Evolutionary conservation across 257 asterid genomes (phyloP).

Genomic region (Apocynum venetum): DNA sequence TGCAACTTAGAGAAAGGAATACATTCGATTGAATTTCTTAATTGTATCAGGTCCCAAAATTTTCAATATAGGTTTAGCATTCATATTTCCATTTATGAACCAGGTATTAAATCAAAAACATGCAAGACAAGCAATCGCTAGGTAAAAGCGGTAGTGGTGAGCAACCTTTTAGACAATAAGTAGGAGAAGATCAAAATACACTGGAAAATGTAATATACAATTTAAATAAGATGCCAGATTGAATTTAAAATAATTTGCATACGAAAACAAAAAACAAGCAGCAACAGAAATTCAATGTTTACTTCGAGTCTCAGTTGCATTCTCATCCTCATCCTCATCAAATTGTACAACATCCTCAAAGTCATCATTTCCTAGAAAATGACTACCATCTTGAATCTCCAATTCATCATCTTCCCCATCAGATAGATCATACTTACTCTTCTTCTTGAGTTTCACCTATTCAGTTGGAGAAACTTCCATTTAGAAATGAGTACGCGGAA

Average conservation of each 20-base stretch:
- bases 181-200: neutral
- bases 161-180: neutral
- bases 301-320: conserved; percentile 35
- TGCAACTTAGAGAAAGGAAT: neutral
- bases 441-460: conserved; percentile 68
- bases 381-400: conserved; percentile 39
- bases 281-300: conserved; percentile 20
- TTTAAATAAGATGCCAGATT: neutral
- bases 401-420: conserved; percentile 94
- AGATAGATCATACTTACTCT: conserved; percentile 69
- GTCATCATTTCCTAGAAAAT: conserved; percentile 64
- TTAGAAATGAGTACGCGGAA: neutral
- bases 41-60: neutral
- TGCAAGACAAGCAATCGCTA: neutral
- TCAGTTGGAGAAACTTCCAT: neutral
- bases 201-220: neutral
- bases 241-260: neutral
- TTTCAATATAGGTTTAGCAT: neutral
- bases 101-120: neutral
- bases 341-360: conserved; percentile 66
- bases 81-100: neutral
- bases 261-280: neutral
- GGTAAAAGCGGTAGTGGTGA: neutral
- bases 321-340: conserved; percentile 59
- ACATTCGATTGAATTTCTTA: neutral